phyloP scores from a whole-genome alignment of 495 filamentous ascomycete species.

The Elaphomyces granulatus region DNA sequence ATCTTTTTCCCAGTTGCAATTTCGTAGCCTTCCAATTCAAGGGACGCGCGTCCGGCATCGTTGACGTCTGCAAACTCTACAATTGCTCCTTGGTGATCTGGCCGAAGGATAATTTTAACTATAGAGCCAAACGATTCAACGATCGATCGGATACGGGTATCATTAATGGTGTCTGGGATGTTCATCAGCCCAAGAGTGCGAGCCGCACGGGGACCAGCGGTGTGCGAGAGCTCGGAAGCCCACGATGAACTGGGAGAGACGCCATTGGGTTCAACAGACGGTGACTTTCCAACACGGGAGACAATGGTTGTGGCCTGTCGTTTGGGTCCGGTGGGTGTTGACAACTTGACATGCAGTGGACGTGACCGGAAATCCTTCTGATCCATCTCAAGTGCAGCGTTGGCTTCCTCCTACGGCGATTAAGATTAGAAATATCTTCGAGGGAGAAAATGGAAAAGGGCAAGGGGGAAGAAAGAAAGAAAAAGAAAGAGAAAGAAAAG shows the following conservation, averaged over 20 bases:
- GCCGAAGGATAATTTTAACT: constrained; percentile 43
- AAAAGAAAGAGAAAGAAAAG: not conserved
- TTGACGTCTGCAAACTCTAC: constrained; percentile 62
- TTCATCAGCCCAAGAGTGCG: constrained; percentile 46
- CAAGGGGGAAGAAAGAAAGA: not conserved
- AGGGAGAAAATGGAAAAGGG: not conserved
- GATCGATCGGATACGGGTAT: constrained; percentile 43
- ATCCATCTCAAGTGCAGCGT: constrained; percentile 53
- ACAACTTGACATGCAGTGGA: constrained; percentile 52
- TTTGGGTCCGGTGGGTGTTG: constrained; percentile 33
- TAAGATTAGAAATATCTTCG: constrained; percentile 6
- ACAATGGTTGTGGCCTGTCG: constrained; percentile 31
- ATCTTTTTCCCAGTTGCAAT: constrained; percentile 50
- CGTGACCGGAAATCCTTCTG: constrained; percentile 54
- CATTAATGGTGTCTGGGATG: constrained; percentile 51
- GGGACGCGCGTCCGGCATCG: constrained; percentile 56
- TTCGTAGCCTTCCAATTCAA: constrained; percentile 59
- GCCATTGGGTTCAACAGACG: constrained; percentile 26
- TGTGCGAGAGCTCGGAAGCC: constrained; percentile 14
- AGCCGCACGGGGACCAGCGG: constrained; percentile 28
- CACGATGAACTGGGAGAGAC: constrained; percentile 1
- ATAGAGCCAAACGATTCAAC: constrained; percentile 44
- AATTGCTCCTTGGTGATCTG: constrained; percentile 74
- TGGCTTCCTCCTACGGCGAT: constrained; percentile 41
- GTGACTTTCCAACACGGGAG: constrained; percentile 22